phyloP scores from a whole-genome alignment of 768 basidiomycete genomes.

The Boletus patriciae region DNA sequence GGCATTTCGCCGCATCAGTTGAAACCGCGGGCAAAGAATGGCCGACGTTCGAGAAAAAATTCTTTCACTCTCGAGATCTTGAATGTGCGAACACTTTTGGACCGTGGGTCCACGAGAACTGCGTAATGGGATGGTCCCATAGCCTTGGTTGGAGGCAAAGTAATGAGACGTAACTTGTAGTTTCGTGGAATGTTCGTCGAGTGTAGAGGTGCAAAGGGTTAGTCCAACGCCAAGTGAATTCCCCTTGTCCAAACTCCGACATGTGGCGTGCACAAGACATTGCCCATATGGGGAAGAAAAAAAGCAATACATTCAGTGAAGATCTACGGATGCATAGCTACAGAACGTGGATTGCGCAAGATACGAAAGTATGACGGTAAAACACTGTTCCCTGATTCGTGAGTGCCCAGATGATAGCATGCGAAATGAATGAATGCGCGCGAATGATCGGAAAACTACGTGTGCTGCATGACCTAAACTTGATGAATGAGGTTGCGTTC shows the following conservation, averaged over 20 bases:
- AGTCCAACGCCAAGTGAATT: neutral
- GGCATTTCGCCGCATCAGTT: neutral
- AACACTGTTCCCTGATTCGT: neutral
- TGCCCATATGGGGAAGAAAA: neutral
- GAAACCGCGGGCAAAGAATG: conserved; percentile 22
- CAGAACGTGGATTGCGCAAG: neutral
- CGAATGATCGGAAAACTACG: neutral
- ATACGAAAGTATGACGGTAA: neutral
- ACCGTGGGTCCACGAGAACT: neutral
- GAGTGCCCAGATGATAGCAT: no score
- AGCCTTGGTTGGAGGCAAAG: neutral
- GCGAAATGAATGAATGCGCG: neutral
- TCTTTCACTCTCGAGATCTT: conserved; percentile 21
- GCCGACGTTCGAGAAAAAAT: conserved; percentile 25
- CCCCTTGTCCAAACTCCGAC: neutral
- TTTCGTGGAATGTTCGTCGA: neutral
- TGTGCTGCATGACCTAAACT: neutral
- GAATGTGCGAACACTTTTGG: neutral
- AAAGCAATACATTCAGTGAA: neutral
- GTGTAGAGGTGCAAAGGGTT: neutral
- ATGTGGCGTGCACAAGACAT: neutral
- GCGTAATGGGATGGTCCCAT: conserved; percentile 5
- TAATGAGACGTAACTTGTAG: neutral
- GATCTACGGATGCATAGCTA: neutral
- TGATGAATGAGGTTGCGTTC: neutral